Evolutionary conservation across 176 grass and related monocot genomes (phyloP), one percentile per base, ranked within the genome.

Genomic region (Thalia dealbata): DNA sequence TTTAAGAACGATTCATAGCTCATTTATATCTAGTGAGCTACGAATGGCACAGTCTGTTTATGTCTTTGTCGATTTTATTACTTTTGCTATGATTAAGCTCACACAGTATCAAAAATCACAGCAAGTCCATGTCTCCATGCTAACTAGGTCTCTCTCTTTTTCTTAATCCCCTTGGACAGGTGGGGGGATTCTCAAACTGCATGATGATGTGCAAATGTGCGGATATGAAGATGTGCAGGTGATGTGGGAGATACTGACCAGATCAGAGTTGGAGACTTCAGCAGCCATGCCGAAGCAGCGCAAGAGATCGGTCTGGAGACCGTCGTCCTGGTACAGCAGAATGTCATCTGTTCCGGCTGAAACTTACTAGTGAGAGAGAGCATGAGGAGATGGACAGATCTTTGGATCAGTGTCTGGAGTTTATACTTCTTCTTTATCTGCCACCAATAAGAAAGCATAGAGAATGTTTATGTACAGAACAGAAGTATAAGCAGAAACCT

Each of bases 201-300:
- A 86, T 71, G 81, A 90, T 63, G 95, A 99, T 73, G 95, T 99
- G 85, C 90, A 99, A 56, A 99, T 87, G 42, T 99, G 95, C 51
- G 87, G 86, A 14, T 99, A 99, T 75, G 71, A 91, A 70, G 95
- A 99, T 77, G 95, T 99, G 83, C 87, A 93, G 45, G 95, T 93
- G 52, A 99, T 99, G 95, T 99, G 90, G 95, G 86, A 85, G 80
- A 99, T 99, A 76, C 70, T 99, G 66, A 87, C 48, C 26, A 72
- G 83, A 56, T 74, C 80, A 4, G 90, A 88, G 80, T 79, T 82
- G 85, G 76, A 86, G 21, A 50, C 56, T 23, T 55, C 69, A 18
- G 46, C 69, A 18, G 46, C 38, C 52, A 18, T 35, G 27, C 71
- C 73, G 6, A 84, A 77, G 32, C 80, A 73, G 46, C 71, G 74